Percentiles rank a stretch among this genome's conserved stretches.
Evolutionary conservation across 257 asterid genomes (phyloP).

Genomic region (Ballota nigra): DNA sequence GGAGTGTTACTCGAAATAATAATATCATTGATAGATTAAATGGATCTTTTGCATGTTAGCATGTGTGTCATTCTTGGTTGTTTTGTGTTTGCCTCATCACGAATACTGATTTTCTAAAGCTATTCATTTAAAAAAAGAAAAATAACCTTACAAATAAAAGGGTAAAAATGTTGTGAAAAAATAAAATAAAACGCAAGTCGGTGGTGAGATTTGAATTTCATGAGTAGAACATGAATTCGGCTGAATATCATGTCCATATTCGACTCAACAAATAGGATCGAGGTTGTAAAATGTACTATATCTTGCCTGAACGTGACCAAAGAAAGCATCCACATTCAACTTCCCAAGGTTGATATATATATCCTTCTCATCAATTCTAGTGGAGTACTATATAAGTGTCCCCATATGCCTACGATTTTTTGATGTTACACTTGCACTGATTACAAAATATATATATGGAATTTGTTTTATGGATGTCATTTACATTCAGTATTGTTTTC

Average conservation of each 20-base stretch:
- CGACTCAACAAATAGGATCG: background rate
- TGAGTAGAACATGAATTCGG: background rate
- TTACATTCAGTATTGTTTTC: too few species aligned
- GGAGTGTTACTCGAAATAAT: too few species aligned
- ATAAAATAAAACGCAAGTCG: too few species aligned
- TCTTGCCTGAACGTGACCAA: constrained; percentile 16
- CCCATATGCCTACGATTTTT: background rate
- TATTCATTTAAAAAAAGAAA: background rate
- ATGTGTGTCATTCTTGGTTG: too few species aligned
- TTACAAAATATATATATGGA: too few species aligned
- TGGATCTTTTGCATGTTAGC: too few species aligned
- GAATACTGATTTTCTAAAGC: background rate
- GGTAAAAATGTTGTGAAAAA: background rate
- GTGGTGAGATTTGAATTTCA: background rate
- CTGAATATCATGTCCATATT: constrained; percentile 7
- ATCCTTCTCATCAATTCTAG: too few species aligned
- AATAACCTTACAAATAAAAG: background rate
- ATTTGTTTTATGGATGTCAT: too few species aligned
- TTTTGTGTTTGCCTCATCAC: too few species aligned
- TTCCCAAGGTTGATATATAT: background rate
- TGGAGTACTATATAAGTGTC: background rate
- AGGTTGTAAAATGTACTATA: background rate
- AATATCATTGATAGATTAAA: too few species aligned
- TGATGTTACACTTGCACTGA: too few species aligned
- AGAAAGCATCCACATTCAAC: constrained; percentile 25